Percentiles rank a stretch among this genome's conserved stretches.
Conservation (phyloP, 2,329 filamentous ascomycete species). For the Shiraia sp. region DNA sequence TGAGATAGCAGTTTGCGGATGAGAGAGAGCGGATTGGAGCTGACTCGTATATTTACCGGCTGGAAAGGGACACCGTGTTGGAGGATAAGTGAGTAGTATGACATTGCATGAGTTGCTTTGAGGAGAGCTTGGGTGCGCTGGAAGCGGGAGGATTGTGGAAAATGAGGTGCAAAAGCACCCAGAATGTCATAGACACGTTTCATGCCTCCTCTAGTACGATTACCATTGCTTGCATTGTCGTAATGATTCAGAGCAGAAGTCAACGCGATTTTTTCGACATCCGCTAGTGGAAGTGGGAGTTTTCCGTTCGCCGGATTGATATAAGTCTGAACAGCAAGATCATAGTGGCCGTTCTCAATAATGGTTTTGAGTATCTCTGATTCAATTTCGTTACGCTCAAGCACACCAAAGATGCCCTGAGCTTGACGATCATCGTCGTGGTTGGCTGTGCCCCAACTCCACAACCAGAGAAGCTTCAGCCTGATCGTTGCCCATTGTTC, state of each 20-base stretch:
- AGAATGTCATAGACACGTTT: conserved; percentile 69
- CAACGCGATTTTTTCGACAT: conserved; percentile 65
- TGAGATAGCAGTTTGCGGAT: conserved; percentile 75
- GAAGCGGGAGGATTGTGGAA: conserved; percentile 57
- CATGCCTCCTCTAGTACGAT: conserved; percentile 73
- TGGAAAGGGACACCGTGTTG: conserved; percentile 81
- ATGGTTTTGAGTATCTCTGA: conserved; percentile 71
- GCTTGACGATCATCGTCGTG: conserved; percentile 44
- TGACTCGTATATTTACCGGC: conserved; percentile 76
- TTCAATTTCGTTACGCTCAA: conserved; percentile 67
- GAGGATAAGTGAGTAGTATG: conserved; percentile 75
- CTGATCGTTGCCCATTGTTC: conserved; percentile 55
- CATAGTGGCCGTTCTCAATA: conserved; percentile 65
- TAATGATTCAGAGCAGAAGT: conserved; percentile 70
- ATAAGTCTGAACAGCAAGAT: conserved; percentile 60
- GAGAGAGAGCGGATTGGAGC: conserved; percentile 73
- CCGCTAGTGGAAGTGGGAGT: conserved; percentile 53
- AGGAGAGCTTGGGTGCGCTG: conserved; percentile 67
- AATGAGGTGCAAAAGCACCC: conserved; percentile 63
- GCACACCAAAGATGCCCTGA: conserved; percentile 59
- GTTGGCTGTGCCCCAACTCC: conserved; percentile 66
- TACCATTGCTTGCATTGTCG: conserved; percentile 81
- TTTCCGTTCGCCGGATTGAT: conserved; percentile 61
- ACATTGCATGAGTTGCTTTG: conserved; percentile 73
- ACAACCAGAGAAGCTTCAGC: conserved; percentile 72